Evolutionary conservation across 805 yeast genomes (phyloP).

Genomic region (Yarrowia sp.): DNA sequence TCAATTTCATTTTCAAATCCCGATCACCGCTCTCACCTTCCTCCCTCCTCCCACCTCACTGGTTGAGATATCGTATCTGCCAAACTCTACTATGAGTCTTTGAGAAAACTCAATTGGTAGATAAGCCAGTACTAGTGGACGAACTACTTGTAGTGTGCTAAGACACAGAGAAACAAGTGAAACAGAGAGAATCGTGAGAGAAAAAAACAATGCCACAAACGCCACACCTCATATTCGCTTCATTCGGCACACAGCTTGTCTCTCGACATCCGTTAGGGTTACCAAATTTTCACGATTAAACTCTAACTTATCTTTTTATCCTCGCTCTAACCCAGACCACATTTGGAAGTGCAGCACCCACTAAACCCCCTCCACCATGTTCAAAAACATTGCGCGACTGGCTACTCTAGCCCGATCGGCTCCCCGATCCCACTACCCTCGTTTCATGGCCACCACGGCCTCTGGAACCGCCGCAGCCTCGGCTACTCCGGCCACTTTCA

Average conservation of each 20-base stretch:
- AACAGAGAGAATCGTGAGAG: background rate
- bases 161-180: background rate
- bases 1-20: no score
- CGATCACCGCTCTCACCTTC: no score
- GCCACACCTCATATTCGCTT: no score
- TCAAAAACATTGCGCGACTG: conserved; percentile 23
- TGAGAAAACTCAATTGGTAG: conserved; percentile 13
- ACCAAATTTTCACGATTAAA: no score
- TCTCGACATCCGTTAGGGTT: no score
- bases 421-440: background rate
- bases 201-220: no score
- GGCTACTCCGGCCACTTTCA: conserved; percentile 73
- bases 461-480: conserved; percentile 15
- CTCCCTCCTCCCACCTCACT: background rate
- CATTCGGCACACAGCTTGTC: no score
- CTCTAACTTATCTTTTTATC: background rate
- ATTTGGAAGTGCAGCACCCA: conserved; percentile 28
- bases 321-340: conserved; percentile 17
- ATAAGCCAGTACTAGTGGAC: no score
- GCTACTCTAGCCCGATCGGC: conserved; percentile 26
- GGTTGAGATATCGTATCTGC: background rate
- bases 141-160: no score
- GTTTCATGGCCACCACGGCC: conserved; percentile 16
- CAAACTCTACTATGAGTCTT: conserved; percentile 22
- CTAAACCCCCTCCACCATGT: conserved; percentile 7